Base-by-base conservation (phyloP, 2,329 filamentous ascomycete genomes). In the Ceratocystis papillata region DNA sequence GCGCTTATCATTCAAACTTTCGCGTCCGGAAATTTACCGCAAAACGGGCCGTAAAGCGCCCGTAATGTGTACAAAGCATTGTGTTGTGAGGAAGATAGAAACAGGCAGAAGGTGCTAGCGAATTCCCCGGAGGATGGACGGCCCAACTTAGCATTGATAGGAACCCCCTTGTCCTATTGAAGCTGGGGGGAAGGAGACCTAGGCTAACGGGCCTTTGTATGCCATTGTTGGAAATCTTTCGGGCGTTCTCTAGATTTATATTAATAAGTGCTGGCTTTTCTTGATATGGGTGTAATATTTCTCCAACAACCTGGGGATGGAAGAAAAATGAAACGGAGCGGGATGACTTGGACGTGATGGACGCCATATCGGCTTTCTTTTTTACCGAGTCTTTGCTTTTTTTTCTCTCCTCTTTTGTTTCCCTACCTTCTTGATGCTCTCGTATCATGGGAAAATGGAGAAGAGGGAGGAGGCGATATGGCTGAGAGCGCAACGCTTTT, bases 11-110 rank as follows among this genome's bases (percentile, higher is more conserved):
- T n/a, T 48, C 10, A 20, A 46, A 20, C 44, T 63, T 33, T 20
- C 17, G 28, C 61, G 22, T 48, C 61, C 61, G 61, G 61, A 1
- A 30, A 48, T 63, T 63, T 63, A 30, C 30, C 61, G 44, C 61
- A 17, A 63, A 63, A 50, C 44, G 44, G 61, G 61, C 44, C 61
- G 61, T 63, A 63, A 50, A 37, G 28, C 33, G 53, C 8, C 28
- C 15, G 22, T 17, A 59, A 17, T 4, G 10, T 17, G 22, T 15
- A 63, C 41, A 45, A 48, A 46, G 30, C 44, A 63, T 48, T 48
- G 28, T 59, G 61, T n/a, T 33, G 53, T 7, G 15, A n/a, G 53
- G 53, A 33, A 7, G 25, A 37, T 30, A 33, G 17, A 48, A 33
- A 41, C 22, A 60, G 33, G 20, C 41, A 45, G 44, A 60, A 65